A percentile compares a stretch with the other conserved stretches of the same genome.
Evolutionary conservation across 257 asterid species (phyloP).

Genomic region (Solanum arcanum): DNA sequence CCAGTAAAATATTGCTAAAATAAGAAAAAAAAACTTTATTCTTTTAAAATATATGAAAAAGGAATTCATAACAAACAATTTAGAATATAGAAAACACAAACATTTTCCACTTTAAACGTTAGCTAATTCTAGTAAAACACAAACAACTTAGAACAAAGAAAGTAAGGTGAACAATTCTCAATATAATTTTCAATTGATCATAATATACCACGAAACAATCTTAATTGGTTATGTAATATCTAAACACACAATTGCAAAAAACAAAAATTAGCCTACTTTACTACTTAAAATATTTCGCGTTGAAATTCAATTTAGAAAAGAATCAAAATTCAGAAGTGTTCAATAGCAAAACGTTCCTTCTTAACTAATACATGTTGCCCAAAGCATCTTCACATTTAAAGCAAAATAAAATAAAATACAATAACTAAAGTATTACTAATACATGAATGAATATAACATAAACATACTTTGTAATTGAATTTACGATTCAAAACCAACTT

Average conservation of each 20-base stretch:
- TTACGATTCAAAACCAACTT: background rate
- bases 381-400: no score
- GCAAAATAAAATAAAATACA: background rate
- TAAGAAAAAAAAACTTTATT: no score
- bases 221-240: background rate
- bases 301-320: background rate
- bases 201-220: background rate
- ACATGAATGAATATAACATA: background rate
- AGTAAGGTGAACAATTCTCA: background rate
- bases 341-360: background rate
- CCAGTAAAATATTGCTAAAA: background rate
- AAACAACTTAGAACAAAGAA: background rate
- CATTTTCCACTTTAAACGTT: no score
- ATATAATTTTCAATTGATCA: background rate
- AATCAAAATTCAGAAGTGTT: background rate
- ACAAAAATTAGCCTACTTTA: no score
- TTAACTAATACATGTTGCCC: no score
- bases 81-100: background rate
- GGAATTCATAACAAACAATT: background rate
- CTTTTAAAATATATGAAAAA: background rate
- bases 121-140: background rate
- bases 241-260: background rate
- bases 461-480: background rate
- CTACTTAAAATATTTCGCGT: accelerated
- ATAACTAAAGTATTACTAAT: background rate